These are phyloP conservation scores for Chondrostereum purpureum DNA, from an alignment of 1,284 basidiomycete species.

Conservation along the genomic window DNA sequence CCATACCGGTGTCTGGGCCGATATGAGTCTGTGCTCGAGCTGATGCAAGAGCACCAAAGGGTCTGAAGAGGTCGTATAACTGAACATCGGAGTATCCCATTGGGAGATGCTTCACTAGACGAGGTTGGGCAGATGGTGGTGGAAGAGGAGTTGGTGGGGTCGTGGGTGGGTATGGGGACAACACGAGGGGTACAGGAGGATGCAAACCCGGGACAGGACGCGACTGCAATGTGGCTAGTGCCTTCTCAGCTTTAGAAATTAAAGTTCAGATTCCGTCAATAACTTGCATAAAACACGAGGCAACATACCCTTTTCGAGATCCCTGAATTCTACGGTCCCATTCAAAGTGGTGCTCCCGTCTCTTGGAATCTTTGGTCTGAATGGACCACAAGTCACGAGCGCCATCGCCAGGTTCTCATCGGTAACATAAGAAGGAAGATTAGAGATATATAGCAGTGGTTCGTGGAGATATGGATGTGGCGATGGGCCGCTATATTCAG, in stretches of 20 bases:
- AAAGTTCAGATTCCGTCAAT: conserved; percentile 10
- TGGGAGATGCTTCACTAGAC: conserved; percentile 74
- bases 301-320: conserved; percentile 64
- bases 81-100: conserved; percentile 63
- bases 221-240: conserved; percentile 73
- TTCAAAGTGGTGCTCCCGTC: conserved; percentile 48
- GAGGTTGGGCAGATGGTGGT: conserved; percentile 64
- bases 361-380: conserved; percentile 67
- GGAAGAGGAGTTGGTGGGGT: conserved; percentile 65
- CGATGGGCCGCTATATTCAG: conserved; percentile 28
- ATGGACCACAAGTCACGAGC: conserved; percentile 67
- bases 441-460: conserved; percentile 70
- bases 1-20: conserved; percentile 64
- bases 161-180: conserved; percentile 71
- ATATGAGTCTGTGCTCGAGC: conserved; percentile 66
- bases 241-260: conserved; percentile 69
- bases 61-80: conserved; percentile 71
- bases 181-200: conserved; percentile 51
- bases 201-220: conserved; percentile 57
- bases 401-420: conserved; percentile 70
- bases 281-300: conserved; percentile 8
- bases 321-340: conserved; percentile 75
- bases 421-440: conserved; percentile 59
- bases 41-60: conserved; percentile 67
- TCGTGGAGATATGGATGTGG: conserved; percentile 76